Base-by-base conservation (phyloP, 495 filamentous ascomycete species). In the Penicillium cinerascens region DNA sequence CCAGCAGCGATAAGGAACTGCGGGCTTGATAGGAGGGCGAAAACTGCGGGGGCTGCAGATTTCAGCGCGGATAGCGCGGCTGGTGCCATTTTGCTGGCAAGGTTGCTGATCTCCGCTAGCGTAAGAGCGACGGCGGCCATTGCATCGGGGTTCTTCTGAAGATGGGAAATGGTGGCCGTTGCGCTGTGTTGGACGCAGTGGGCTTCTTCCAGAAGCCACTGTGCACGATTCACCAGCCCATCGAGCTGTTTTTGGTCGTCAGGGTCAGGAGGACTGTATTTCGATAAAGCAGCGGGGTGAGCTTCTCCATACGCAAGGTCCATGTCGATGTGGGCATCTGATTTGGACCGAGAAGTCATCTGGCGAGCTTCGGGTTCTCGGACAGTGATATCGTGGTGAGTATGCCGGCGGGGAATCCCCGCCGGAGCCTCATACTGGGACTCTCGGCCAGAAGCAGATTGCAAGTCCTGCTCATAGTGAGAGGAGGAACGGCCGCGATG, bases 1-100 rank as follows among this genome's bases (percentile, higher is more conserved):
- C 93, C 89, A 15, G 88, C 89, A 18, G 92, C 88, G 55, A 98
- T 95, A 29, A 96, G 76, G 64, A 98, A 98, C 63, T 98, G 89
- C 15, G 93, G 93, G 49, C 83, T 87, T 15, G 86, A 82, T 2
- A 98, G 80, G n/a, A 98, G 75, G 2, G 87, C 91, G 56, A 95
- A 92, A 27, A 96, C 81, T 11, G 86, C 81, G 0, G 93, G 93
- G 44, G 89, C 88, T 6, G 84, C 83, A 20, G 83, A 74, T 62
- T 96, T 96, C 56, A 97, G 55, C 2, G 83, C 70, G 10, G 79
- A 73, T 18, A 97, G 75, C 6, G 87, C 90, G 3, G 84, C 81
- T 0, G 93, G 93, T 0, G 84, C 86, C 85, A 96, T 88, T 70
- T 96, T 96, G 17, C 80, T 78, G 1, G 87, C 75, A 2, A 97